Conservation (phyloP, 2,329 filamentous ascomycete species). For the Phialophora chinensis region DNA sequence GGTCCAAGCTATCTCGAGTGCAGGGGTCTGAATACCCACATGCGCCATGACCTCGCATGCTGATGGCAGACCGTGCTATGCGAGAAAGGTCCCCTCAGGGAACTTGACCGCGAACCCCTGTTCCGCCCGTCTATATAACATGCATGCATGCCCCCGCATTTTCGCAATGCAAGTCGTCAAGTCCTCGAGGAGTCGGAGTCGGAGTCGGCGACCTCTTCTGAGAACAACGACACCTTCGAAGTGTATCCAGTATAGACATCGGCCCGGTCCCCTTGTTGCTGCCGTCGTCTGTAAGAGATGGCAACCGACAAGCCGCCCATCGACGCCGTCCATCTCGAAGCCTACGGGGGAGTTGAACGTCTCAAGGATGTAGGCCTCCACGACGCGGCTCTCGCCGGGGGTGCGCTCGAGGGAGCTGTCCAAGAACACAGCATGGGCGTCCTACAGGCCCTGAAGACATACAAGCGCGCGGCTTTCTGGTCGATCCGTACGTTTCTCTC, state of each 20-base stretch:
- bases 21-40: neutral
- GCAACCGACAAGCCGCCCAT: slow-evolving; percentile 6
- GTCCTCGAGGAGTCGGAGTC: neutral
- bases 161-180: neutral
- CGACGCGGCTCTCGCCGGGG: slow-evolving; percentile 21
- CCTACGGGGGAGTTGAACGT: slow-evolving; percentile 15
- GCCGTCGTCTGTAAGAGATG: slow-evolving; percentile 11
- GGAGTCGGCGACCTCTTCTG: neutral
- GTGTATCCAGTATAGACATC: neutral
- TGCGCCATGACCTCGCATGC: neutral
- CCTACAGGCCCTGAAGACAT: slow-evolving; percentile 22
- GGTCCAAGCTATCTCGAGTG: neutral
- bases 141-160: neutral
- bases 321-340: slow-evolving; percentile 19
- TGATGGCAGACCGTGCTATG: neutral
- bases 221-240: neutral
- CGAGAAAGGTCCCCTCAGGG: neutral
- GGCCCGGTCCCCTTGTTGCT: neutral
- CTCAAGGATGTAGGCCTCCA: slow-evolving; percentile 26
- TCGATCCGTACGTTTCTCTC: slow-evolving; percentile 25
- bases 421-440: slow-evolving; percentile 31
- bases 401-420: slow-evolving; percentile 24
- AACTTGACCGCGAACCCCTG: neutral
- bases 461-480: slow-evolving; percentile 30
- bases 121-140: neutral